Evolutionary conservation across 2,329 filamentous ascomycete genomes (phyloP), one percentile per base, ranked within the genome.

Genomic region (Cladobotryum mycophilum): DNA sequence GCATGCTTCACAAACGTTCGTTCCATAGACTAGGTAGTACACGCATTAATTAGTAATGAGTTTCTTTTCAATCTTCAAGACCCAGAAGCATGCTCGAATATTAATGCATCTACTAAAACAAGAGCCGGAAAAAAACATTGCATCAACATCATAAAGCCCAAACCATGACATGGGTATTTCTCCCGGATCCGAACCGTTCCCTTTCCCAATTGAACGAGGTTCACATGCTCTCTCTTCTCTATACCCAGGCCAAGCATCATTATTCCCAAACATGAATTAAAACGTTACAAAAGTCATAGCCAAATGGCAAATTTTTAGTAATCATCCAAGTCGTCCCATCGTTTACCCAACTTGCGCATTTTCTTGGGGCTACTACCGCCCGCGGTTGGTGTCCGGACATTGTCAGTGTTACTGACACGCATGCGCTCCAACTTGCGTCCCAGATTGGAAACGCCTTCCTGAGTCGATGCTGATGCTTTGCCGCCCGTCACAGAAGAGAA

Each of bases 341-440:
- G 70, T 60, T 72, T 74, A 3, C 64, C 69, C 51, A 80, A 56
- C 59, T 72, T 76, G n/a, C 76, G 70, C 56, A 78, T 62, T 65
- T 79, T 81, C 64, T 78, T 80, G 13, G 76, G 76, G 51, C 75
- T 80, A 0, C 69, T 71, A 40, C 61, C 65, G 38, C 56, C 60
- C 48, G 51, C 56, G 54, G 62, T 60, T 11, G 59, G 45, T 22
- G 58, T 48, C 41, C 60, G 51, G 52, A 54, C 51, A 34, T 61
- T 63, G 14, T 70, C 68, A 40, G 64, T 67, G 47, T 68, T 73
- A 47, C 70, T 73, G 34, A 82, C 67, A 4, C 73, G 70, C 60
- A 82, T 67, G 53, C 69, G 67, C 64, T 81, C 77, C 62, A 82
- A 64, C 61, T 70, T 74, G 22, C 67, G 69, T 3, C 76, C 70